Evolutionary conservation across 75 land plant genomes (phyloP).

Genomic region (Sequoia sempervirens): DNA sequence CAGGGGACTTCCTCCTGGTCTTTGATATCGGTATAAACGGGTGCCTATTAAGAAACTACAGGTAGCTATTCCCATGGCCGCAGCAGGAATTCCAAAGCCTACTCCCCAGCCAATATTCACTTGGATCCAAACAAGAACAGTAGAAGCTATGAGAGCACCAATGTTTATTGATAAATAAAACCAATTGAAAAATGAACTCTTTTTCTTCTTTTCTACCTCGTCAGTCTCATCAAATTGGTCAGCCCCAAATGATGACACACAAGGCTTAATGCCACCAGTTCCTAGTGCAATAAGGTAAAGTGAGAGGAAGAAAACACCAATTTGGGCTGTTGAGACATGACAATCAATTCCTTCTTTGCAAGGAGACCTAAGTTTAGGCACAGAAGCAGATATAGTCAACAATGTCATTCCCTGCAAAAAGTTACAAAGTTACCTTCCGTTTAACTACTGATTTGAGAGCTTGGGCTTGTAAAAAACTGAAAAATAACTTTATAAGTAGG

Average conservation of each 20-base stretch:
- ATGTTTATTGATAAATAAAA: constrained; percentile 51
- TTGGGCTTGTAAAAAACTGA: background rate
- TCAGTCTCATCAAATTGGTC: constrained; percentile 59
- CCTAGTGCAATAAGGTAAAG: constrained; percentile 54
- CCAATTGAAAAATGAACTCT: constrained; percentile 62
- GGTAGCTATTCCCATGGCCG: constrained; percentile 32
- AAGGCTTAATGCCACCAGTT: constrained; percentile 49
- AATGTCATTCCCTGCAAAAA: constrained; percentile 35
- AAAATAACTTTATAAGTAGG: background rate
- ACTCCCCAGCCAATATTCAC: constrained; percentile 38
- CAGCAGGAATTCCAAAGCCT: constrained; percentile 42
- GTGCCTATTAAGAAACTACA: constrained; percentile 35
- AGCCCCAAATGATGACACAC: constrained; percentile 51
- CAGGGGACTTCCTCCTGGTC: constrained; percentile 51
- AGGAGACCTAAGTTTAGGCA: constrained; percentile 27
- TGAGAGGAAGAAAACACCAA: constrained; percentile 31
- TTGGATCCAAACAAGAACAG: constrained; percentile 50
- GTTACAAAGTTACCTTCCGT: background rate
- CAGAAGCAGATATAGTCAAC: constrained; percentile 33
- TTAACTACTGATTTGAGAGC: background rate
- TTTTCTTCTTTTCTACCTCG: constrained; percentile 33
- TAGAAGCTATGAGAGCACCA: constrained; percentile 45
- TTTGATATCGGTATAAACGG: constrained; percentile 24
- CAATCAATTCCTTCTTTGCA: constrained; percentile 11
- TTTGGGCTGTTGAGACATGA: constrained; percentile 19